Percentiles rank a stretch among this genome's conserved stretches.
These are phyloP conservation scores for Yarrowia deformans DNA, from an alignment of 805 yeast species.

Conservation along the genomic window DNA sequence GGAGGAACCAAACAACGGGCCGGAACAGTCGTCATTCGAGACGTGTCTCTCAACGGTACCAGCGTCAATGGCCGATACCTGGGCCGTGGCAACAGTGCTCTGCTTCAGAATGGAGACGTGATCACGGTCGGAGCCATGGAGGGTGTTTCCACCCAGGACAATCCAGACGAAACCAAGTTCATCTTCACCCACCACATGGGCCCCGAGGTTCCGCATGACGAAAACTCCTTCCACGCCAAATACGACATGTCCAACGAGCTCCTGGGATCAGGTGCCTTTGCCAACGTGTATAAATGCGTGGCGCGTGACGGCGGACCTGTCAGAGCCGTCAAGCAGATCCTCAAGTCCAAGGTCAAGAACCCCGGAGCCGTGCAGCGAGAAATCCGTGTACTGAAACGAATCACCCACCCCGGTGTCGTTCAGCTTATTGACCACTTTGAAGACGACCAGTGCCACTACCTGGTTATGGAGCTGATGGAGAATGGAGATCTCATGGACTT, in stretches of 20 bases:
- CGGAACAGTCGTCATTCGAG: conserved; percentile 63
- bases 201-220: conserved; percentile 47
- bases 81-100: conserved; percentile 78
- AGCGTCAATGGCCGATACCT: conserved; percentile 76
- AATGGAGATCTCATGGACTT: conserved; percentile 99
- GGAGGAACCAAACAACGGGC: conserved; percentile 28
- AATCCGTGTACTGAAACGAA: conserved; percentile 74
- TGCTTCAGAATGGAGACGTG: conserved; percentile 91
- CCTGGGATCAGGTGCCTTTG: conserved; percentile 98
- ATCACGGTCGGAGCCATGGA: conserved; percentile 74
- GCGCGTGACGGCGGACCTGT: conserved; percentile 85
- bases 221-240: conserved; percentile 49
- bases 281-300: conserved; percentile 89
- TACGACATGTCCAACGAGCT: conserved; percentile 81
- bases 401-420: conserved; percentile 88
- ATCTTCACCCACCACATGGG: conserved; percentile 54
- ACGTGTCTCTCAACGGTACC: conserved; percentile 91
- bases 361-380: conserved; percentile 86
- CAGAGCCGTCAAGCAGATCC: conserved; percentile 89
- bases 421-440: conserved; percentile 83
- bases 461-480: conserved; percentile 94
- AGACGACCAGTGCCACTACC: conserved; percentile 77
- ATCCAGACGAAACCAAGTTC: conserved; percentile 61
- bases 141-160: conserved; percentile 64
- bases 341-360: conserved; percentile 76